Conservation (phyloP, 257 asterid species). For the Scutellaria minor region DNA sequence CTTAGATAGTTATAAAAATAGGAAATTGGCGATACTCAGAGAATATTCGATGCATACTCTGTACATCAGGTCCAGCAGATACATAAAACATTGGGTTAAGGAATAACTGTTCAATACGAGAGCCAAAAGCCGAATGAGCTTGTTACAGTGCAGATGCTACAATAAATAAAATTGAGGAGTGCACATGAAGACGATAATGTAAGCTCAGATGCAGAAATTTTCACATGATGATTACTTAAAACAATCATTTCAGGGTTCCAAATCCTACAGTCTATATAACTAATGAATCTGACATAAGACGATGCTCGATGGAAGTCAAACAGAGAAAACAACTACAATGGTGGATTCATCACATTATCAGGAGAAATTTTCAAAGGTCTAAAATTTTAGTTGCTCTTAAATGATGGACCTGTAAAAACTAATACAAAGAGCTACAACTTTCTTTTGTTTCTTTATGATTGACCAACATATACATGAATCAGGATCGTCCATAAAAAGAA, state of each 20-base stretch:
- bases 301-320: neutral
- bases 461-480: too few relatives aligned
- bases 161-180: neutral
- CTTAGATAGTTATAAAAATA: neutral
- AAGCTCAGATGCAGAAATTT: neutral
- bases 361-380: neutral
- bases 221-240: neutral
- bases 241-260: neutral
- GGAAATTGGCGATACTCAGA: neutral
- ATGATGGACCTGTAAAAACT: too few relatives aligned
- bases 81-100: conserved; percentile 51
- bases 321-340: neutral
- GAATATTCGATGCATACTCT: conserved; percentile 63
- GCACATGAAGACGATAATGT: neutral
- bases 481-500: too few relatives aligned
- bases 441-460: too few relatives aligned
- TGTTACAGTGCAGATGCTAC: conserved; percentile 1
- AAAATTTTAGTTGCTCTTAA: neutral
- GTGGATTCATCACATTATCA: neutral
- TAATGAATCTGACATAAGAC: neutral
- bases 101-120: conserved; percentile 27
- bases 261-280: neutral
- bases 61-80: conserved; percentile 39
- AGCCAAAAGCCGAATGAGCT: neutral
- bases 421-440: too few relatives aligned